Base-by-base conservation (phyloP, 805 yeast species). In the Metschnikowia bowlesiae region DNA sequence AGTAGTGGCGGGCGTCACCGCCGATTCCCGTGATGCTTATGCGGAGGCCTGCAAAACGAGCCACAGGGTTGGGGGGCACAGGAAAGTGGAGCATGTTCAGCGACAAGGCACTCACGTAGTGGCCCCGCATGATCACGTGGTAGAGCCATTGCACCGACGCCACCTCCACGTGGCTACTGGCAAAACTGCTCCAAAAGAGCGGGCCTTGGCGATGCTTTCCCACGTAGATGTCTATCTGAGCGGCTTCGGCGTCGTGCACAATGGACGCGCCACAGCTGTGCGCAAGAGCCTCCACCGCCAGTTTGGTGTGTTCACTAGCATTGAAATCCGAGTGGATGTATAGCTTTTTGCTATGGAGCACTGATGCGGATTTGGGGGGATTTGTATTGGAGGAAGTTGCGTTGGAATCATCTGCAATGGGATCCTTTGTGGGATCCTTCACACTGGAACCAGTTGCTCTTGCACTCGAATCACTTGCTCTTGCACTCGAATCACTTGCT, bases 121-220 rank as follows among this genome's bases (percentile, higher is more conserved):
- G 63, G 18, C 75, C 69, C 49, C 78, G 74, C 30, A 80, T 74
- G 47, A 86, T 65, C 76, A 88, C 76, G 68, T 82, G 77, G 59
- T 82, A 86, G 1, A 92, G 63, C 97, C 97, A 91, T 36, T 76
- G 74, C 14, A 88, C 59, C 58, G 83, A 88, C 0, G 92, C 96
- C 6, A 71, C 68, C 7, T 50, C 53, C 4, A 83, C 78, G 8
- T 16, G 41, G 31, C 76, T 47, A 1, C 70, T 64, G 7, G 66
- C 61, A 31, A 65, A 61, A 39, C 74, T 65, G 1, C 89, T 83
- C 10, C 60, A 49, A 60, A 80, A 88, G 18, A 78, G 80, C 1
- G 68, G 70, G 0, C 92, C 92, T 1, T 69, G 70, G 11, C 91
- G 67, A 60, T 75, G 82, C 54, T 75, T 75, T 1, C 96, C 91